A percentile compares a stretch with the other conserved stretches of the same genome.
Conservation (phyloP, 495 filamentous ascomycete genomes). For the Hypoxylon lienhwacheense region DNA sequence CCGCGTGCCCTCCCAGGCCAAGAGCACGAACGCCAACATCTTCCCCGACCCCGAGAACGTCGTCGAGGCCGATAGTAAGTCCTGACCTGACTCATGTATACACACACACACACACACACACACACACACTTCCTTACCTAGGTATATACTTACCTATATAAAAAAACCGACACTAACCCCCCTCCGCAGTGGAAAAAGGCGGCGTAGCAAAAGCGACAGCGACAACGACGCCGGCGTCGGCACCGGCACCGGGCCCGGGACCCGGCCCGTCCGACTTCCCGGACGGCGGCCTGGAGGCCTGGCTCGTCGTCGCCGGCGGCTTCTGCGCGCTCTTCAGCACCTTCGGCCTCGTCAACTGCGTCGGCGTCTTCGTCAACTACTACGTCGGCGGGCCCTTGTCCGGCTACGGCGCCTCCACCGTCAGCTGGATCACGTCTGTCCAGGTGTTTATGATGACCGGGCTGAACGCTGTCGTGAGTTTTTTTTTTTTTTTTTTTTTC, state of each 20-base stretch:
- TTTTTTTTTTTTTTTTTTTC: conserved; percentile 24
- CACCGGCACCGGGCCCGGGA: conserved; percentile 17
- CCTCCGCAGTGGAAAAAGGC: conserved; percentile 39
- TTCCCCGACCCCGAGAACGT: conserved; percentile 41
- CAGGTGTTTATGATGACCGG: conserved; percentile 44
- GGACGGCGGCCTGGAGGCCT: conserved; percentile 69
- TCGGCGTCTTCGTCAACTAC: conserved; percentile 64
- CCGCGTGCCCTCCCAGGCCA: conserved; percentile 36
- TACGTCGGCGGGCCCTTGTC: conserved; percentile 53
- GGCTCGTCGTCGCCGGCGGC: conserved; percentile 65
- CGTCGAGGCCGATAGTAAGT: conserved; percentile 39
- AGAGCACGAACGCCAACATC: conserved; percentile 42
- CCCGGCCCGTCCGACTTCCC: conserved; percentile 54
- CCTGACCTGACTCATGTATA: no score
- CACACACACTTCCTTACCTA: no score
- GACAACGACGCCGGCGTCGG: no score
- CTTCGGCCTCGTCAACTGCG: conserved; percentile 68
- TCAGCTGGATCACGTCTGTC: conserved; percentile 63
- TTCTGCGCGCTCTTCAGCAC: conserved; percentile 66
- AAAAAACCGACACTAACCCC: no score
- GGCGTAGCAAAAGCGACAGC: no score
- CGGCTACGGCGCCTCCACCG: conserved; percentile 50
- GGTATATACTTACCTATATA: no score
- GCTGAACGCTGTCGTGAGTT: conserved; percentile 52
- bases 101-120: no score